phyloP scores from a whole-genome alignment of 2,329 filamentous ascomycete genomes.

The Fusarium buharicum region DNA sequence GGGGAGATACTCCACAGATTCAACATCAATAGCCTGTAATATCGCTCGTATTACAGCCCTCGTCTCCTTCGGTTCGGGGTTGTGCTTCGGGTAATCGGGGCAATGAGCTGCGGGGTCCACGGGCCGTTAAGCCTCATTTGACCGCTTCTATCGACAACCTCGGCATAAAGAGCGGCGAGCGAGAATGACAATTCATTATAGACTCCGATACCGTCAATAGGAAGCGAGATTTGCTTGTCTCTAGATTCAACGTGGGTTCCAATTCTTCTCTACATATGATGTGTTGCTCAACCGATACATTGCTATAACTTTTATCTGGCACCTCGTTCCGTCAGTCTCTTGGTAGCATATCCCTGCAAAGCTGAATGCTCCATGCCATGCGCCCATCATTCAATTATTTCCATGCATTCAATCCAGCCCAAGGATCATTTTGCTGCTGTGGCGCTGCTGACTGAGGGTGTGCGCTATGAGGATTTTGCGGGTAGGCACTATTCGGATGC shows the following conservation, averaged over 20 bases:
- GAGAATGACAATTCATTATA: too few species aligned
- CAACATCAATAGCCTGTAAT: slow-evolving; percentile 32
- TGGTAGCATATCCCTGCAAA: neutral
- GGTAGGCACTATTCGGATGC: slow-evolving; percentile 46
- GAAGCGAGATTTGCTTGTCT: neutral
- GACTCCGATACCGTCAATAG: neutral
- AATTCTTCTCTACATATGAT: slow-evolving; percentile 31
- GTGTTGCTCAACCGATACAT: slow-evolving; percentile 11
- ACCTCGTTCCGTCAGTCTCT: slow-evolving; percentile 2
- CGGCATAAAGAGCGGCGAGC: slow-evolving; percentile 35
- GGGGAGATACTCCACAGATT: slow-evolving; percentile 32
- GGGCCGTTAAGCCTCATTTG: slow-evolving; percentile 10
- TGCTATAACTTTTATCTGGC: slow-evolving; percentile 2
- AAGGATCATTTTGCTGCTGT: slow-evolving; percentile 60
- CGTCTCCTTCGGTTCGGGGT: slow-evolving; percentile 21
- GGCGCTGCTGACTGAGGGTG: slow-evolving; percentile 48
- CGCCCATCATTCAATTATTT: slow-evolving; percentile 50
- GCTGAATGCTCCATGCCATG: neutral
- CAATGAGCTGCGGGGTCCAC: slow-evolving; percentile 39
- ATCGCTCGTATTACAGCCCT: slow-evolving; percentile 36
- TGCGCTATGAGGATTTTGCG: slow-evolving; percentile 50
- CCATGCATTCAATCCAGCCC: slow-evolving; percentile 64
- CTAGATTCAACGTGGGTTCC: slow-evolving; percentile 16
- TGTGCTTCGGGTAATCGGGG: slow-evolving; percentile 42
- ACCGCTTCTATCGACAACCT: slow-evolving; percentile 14